These are phyloP conservation scores for Paracorniculantispora psalliotae DNA, from an alignment of 2,329 filamentous ascomycete genomes.

Conservation along the genomic window DNA sequence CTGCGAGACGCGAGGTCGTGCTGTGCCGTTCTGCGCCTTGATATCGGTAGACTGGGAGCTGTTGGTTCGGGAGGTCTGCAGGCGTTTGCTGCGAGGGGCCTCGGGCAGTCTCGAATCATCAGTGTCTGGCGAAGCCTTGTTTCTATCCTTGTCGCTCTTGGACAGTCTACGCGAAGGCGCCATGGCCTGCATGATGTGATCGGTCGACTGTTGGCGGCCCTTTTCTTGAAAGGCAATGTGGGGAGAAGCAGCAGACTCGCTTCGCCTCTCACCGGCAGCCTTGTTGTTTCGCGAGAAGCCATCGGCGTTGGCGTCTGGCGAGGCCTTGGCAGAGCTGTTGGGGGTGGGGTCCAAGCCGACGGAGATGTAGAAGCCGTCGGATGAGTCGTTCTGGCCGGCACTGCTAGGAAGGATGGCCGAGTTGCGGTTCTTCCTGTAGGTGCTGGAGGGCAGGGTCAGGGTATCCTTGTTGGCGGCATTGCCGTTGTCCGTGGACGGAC, in stretches of 20 bases:
- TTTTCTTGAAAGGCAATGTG: slow-evolving; percentile 92
- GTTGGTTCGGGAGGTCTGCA: slow-evolving; percentile 35
- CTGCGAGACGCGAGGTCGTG: slow-evolving; percentile 16
- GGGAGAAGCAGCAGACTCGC: slow-evolving; percentile 55
- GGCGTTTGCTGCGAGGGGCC: slow-evolving; percentile 61
- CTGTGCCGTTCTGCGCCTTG: slow-evolving; percentile 32
- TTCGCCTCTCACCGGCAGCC: slow-evolving; percentile 39
- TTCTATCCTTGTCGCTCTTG: slow-evolving; percentile 35
- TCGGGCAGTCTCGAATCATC: slow-evolving; percentile 74
- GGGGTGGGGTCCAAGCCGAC: slow-evolving; percentile 67
- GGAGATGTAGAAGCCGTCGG: slow-evolving; percentile 70
- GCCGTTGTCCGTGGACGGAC: slow-evolving; percentile 29
- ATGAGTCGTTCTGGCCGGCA: slow-evolving; percentile 45
- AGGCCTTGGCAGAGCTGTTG: slow-evolving; percentile 49
- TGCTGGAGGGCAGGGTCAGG: slow-evolving; percentile 66
- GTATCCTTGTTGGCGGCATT: slow-evolving; percentile 44
- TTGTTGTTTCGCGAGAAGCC: slow-evolving; percentile 56
- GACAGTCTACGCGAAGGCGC: slow-evolving; percentile 43
- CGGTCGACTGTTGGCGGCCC: slow-evolving; percentile 54
- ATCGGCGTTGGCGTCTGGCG: slow-evolving; percentile 43
- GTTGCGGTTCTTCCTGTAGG: slow-evolving; percentile 72
- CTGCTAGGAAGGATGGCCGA: slow-evolving; percentile 56
- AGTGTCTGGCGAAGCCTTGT: slow-evolving; percentile 23
- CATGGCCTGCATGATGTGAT: slow-evolving; percentile 51
- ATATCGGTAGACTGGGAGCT: slow-evolving; percentile 39